Base-by-base conservation (phyloP, 148 eudicot species). In the Fagopyrum tataricum region DNA sequence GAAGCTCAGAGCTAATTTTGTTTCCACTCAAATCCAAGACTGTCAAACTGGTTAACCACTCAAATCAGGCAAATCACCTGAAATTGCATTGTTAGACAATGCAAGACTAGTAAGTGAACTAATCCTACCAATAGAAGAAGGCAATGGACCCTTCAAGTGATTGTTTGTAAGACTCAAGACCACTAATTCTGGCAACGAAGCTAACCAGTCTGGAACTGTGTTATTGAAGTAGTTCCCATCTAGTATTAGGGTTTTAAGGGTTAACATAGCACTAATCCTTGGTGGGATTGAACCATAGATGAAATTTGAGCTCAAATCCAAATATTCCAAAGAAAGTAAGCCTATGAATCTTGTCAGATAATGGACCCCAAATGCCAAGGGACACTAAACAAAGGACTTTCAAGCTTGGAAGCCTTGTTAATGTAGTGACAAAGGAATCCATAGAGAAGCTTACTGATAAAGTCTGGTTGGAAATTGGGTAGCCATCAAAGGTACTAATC, bases 331-430 rank as follows among this genome's bases (percentile, higher is more conserved):
- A 21, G 88, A 78, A 78, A 76, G 81, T 79, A 26, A 90, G 70
- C 77, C 92, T 84, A 31, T 86, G 78, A 20, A 90, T 83, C 53
- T 88, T 90, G 72, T 80, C 81, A 68, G 90, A 85, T 71, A 90
- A 79, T 56, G 84, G 78, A 2, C 96, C 96, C 87, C 90, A 90
- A 7, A 90, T 84, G 26, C 96, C 96, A 68, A 90, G 76, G 78
- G 88, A 88, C 72, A 83, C 85, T 53, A 90, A 67, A 6, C 79
- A 81, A 62, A 90, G 87, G 70, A 74, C 88, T 37, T 80, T 86
- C 76, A 90, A 79, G 72, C 80, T 85, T 24, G 76, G 73, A 40
- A 90, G 78, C 83, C 96, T 90, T 66, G 92, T 75, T 66, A 90
- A 77, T n/a, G 96, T 90, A 23, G 84, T 79, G 44, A 88, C 78